Evolutionary conservation across 2,329 filamentous ascomycete genomes (phyloP), one percentile per base, ranked within the genome.

Genomic region (Hypoxylon sp.): DNA sequence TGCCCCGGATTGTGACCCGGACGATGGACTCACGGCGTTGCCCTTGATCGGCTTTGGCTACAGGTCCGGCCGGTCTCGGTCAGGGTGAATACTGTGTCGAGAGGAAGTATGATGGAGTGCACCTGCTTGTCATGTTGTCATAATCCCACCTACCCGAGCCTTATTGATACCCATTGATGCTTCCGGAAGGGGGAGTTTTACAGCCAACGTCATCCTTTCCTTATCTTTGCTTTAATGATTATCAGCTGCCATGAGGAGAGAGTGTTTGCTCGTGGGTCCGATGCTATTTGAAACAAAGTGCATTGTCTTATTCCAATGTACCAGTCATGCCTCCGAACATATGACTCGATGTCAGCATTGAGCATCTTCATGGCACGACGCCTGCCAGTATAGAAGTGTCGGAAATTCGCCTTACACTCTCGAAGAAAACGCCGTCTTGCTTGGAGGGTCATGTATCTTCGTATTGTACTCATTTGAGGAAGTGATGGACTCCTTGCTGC

Each of bases 271-370:
- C 22, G 16, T 24, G 11, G 24, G n/a, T 24, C 12, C n/a, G 14
- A 5, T 30, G n/a, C 24, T 49, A n/a, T 14, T 57, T 20, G 16
- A 22, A 16, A 57, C 44, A 49, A 49, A 9, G 20, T n/a, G 11
- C 16, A 50, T 38, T 49, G 52, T 55, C 28, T 36, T n/a, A 36
- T 14, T 36, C 18, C 38, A 36, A 14, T n/a, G 44, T 8, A 18
- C 18, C 20, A 26, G 22, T 3, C 22, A 11, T 45, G 38, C 16
- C 33, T 32, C 9, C 12, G 7, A 45, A 45, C 8, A 45, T 4
- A n/a, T 8, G 36, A 38, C 36, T 16, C n/a, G n/a, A 1, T 7
- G 6, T 38, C n/a, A 6, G 14, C 36, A 1, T 12, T 33, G 30
- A 1, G 14, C 32, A 16, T 36, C 32, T 36, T 36, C 4, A 16